Base-by-base conservation (phyloP, 192 early-diverging fungal genomes). In the Backusella morwellensis region DNA sequence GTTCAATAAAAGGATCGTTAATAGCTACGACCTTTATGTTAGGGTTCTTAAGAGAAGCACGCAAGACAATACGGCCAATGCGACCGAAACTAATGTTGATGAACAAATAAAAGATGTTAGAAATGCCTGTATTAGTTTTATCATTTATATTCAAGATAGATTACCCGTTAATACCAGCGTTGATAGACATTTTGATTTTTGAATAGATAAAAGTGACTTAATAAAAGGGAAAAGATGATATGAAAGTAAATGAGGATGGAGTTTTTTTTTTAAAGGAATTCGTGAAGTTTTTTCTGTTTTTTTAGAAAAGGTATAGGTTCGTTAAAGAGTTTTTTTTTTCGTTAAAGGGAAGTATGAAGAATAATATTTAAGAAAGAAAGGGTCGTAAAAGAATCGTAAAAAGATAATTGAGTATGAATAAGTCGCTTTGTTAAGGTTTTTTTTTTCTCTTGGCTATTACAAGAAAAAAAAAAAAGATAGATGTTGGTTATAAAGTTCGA, bases 1-100 rank as follows among this genome's bases (percentile, higher is more conserved):
- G 88, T 80, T 93, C 92, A 86, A 97, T 95, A 94, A 98, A 98
- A 75, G 97, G 97, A 86, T 99, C 97, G 88, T 98, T 98, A 88
- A 99, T 89, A 75, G 93, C 92, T 17, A 96, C 93, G 67, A 98
- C 95, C 70, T 93, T 82, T 66, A 96, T 85, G 17, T 89, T 77
- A 63, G 91, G 84, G 86, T 94, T 88, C 78, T 88, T 80, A 44
- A 97, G 86, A 47, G 96, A 90, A 69, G 96, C 91, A 82, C 97
- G 94, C 82, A 99, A 88, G 54, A 99, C 97, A 70, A 99, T 91
- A 86, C 97, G 97, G 74, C 97, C 97, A 80, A 99, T 99, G 85
- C 97, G 97, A 81, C 97, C 97, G 85, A 98, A 99, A 70, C 95
- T 89, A 81, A 6, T 70, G 14, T 67, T 35, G n/a, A 15, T 21